A percentile compares a stretch with the other conserved stretches of the same genome.
Conservation (phyloP, 1,139 yeast genomes). For the Blastobotrys persicus region DNA sequence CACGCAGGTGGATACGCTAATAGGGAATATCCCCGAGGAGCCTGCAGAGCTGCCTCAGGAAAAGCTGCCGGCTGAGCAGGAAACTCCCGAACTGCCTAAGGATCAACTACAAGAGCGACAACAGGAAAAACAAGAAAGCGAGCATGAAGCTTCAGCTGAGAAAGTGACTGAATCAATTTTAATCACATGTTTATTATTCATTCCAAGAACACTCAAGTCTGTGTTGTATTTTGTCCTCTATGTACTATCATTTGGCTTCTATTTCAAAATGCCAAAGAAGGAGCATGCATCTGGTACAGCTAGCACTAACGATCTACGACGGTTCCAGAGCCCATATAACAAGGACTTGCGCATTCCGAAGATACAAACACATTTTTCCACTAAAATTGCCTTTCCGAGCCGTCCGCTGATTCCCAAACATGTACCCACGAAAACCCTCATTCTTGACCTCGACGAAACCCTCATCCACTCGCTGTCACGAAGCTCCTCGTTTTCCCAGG, state of each 20-base stretch:
- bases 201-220: neutral
- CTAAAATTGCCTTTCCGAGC: slow-evolving; percentile 12
- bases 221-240: neutral
- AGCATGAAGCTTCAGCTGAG: neutral
- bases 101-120: neutral
- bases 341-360: slow-evolving; percentile 11
- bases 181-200: neutral
- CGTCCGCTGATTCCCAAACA: slow-evolving; percentile 31
- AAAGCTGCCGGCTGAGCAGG: neutral
- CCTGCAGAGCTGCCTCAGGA: slow-evolving; percentile 13
- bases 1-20: slow-evolving; percentile 34
- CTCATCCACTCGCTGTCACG: slow-evolving; percentile 85
- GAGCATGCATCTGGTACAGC: neutral
- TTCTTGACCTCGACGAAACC: slow-evolving; percentile 90
- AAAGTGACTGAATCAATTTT: neutral
- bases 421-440: slow-evolving; percentile 61
- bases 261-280: neutral
- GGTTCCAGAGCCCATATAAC: slow-evolving; percentile 15
- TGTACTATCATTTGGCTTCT: slow-evolving; percentile 1
- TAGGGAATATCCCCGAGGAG: slow-evolving; percentile 24
- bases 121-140: neutral
- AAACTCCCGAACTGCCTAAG: neutral
- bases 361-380: slow-evolving; percentile 1
- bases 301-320: slow-evolving; percentile 9
- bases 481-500: slow-evolving; percentile 53